Evolutionary conservation across 139 green algal species (phyloP), one percentile per base, ranked within the genome.

Genomic region (Mesotaenium endlicherianum): DNA sequence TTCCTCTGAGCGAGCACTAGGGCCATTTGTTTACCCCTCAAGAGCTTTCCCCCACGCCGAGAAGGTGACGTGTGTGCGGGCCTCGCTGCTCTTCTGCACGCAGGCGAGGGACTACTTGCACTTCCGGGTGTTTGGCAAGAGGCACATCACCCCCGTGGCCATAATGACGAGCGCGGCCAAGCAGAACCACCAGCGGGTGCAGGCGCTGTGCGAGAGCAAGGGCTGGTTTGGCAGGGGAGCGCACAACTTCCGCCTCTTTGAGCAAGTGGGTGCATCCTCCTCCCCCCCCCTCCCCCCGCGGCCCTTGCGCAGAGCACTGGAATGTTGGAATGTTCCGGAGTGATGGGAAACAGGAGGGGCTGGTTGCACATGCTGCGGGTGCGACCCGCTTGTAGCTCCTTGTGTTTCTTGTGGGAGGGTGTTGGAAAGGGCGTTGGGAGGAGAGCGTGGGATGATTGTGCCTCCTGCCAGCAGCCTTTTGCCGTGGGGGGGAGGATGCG

Each of bases 121-220:
- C 90, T 99, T 89, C 83, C 89, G 90, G 57, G 76, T 98, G n/a
- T 93, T 89, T 20, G 96, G 95, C 3, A 39, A 67, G 30, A 93
- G 94, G 88, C 74, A 92, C 70, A 92, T 85, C 40, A 98, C 96
- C 0, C 96, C 96, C 0, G 88, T 99, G 2, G 96, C 94, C 57
- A 93, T 99, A 82, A 99, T 99, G 96, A 99, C 96, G 20, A 94
- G 87, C 1, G 93, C 96, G 30, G 96, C 95, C 60, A 99, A 99
- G 92, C 93, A 93, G 78, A 99, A 99, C 89, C 90, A 98, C 89
- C 57, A 70, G 44, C 91, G 93, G 30, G 93, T 99, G 50, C 31
- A 26, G 20, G 49, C 41, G 34, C 74, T 92, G n/a, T 82, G 77
- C n/a, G 31, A 88, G 41, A 42, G 78, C 36, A 50, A 85, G 0